Evolutionary conservation across 225 moss, liverwort and hornwort species (phyloP).

Genomic region (Takakia lepidozioides): DNA sequence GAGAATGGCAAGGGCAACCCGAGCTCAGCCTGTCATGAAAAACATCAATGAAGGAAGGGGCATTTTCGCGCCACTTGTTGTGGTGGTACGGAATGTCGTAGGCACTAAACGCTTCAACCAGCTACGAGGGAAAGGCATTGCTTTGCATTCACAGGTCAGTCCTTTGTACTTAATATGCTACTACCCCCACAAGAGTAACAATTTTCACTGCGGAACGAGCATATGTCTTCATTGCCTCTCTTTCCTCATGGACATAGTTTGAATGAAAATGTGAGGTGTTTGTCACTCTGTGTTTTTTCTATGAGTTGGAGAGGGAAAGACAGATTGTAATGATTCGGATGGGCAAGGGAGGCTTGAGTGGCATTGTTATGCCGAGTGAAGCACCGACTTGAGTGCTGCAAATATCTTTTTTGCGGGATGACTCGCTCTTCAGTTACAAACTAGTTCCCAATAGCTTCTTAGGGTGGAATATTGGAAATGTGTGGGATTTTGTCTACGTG

Average conservation of each 20-base stretch:
- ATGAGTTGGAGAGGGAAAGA: too few species aligned
- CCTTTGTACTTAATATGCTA: too few species aligned
- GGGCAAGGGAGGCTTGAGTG: too few species aligned
- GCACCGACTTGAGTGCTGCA: too few species aligned
- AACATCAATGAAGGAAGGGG: constrained; percentile 50
- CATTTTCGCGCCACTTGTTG: constrained; percentile 68
- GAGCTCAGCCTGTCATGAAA: constrained; percentile 65
- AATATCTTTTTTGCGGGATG: neutral
- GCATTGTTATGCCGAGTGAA: too few species aligned
- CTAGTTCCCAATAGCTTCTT: neutral
- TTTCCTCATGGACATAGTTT: too few species aligned
- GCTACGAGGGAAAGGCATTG: constrained; percentile 86
- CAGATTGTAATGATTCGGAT: too few species aligned
- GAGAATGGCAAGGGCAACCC: constrained; percentile 14
- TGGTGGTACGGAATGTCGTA: constrained; percentile 44
- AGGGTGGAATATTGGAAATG: neutral
- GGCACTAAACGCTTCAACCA: constrained; percentile 81
- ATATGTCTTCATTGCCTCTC: too few species aligned
- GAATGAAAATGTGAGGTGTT: too few species aligned
- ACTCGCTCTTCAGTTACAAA: neutral
- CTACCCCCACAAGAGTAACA: too few species aligned
- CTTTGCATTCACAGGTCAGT: constrained; percentile 98
- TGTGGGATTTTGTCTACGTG: neutral
- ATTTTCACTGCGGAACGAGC: too few species aligned
- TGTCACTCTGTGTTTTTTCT: too few species aligned